Base-by-base conservation (phyloP, 345 rosid genomes). In the Boechera stricta region DNA sequence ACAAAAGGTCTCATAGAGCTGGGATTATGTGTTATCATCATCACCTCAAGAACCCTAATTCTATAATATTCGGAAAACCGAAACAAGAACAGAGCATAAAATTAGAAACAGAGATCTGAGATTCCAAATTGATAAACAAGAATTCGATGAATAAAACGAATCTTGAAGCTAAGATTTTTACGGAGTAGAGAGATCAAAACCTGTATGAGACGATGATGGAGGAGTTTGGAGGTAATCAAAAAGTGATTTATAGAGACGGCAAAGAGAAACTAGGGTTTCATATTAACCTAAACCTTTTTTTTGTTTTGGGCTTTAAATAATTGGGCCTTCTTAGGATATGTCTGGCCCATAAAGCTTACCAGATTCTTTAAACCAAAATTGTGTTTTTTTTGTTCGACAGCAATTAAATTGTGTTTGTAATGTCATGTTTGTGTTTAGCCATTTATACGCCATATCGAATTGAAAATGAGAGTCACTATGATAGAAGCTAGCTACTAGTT, bases 1-100 rank as follows among this genome's bases (percentile, higher is more conserved):
- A 78, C 81, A 59, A 77, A 55, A 78, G 81, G 77, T 24, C 81
- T 78, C 81, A 33, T 78, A 78, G 81, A 78, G 81, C 81, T 78
- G 81, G 81, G 81, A 59, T 78, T 78, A 78, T 66, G 13, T 78
- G 28, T 72, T 78, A 78, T 78, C 81, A 66, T 78, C 81, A 78
- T 66, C 69, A 61, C 77, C 72, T 0, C 45, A 5, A 70, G 0
- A 53, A 33, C n/a, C 12, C 47, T 5, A 18, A 53, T 29, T 18
- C 1, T 10, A 62, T 0, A 10, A 3, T 11, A 10, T 1, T 6
- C 1, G 10, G 12, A 24, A 6, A 44, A 44, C 9, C 10, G 49
- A 4, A 36, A 6, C 3, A 11, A 16, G 3, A 18, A 41, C 6
- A 41, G 6, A 24, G 0, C 28, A 51, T 6, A 51, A 9, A 10